Evolutionary conservation across 1,139 yeast species (phyloP).

Genomic region (Diutina scorzettiae): DNA sequence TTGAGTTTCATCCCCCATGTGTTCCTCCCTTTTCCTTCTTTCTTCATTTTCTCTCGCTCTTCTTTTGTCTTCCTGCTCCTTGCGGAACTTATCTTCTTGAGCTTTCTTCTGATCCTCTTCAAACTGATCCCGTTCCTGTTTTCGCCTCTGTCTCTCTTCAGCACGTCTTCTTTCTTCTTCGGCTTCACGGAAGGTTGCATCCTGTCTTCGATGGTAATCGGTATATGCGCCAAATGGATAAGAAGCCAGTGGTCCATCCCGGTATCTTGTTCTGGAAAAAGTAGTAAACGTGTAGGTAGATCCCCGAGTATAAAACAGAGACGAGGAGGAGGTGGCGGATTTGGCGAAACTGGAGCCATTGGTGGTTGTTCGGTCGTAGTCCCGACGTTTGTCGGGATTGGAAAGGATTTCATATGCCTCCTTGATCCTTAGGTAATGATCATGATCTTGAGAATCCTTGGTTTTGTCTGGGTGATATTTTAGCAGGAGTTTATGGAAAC

Average conservation of each 20-base stretch:
- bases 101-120: not conserved
- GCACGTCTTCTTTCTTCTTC: not conserved
- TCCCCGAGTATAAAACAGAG: not conserved
- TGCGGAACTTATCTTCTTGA: not conserved
- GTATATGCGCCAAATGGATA: not conserved
- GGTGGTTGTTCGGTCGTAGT: not conserved
- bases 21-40: not conserved
- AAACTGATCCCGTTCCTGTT: not conserved
- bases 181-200: not conserved
- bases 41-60: not conserved
- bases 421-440: slow-evolving; percentile 29
- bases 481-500: slow-evolving; percentile 75
- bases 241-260: not conserved
- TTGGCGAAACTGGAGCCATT: not conserved
- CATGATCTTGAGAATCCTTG: slow-evolving; percentile 37
- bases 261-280: not conserved
- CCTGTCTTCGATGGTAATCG: slow-evolving; percentile 1
- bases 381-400: slow-evolving; percentile 13
- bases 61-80: not conserved
- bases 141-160: not conserved
- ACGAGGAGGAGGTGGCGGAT: not conserved
- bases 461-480: slow-evolving; percentile 93
- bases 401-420: slow-evolving; percentile 37
- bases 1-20: not conserved
- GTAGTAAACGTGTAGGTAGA: not conserved